phyloP scores from a whole-genome alignment of 129 eudicot genomes.

The Saposhnikovia divaricata region DNA sequence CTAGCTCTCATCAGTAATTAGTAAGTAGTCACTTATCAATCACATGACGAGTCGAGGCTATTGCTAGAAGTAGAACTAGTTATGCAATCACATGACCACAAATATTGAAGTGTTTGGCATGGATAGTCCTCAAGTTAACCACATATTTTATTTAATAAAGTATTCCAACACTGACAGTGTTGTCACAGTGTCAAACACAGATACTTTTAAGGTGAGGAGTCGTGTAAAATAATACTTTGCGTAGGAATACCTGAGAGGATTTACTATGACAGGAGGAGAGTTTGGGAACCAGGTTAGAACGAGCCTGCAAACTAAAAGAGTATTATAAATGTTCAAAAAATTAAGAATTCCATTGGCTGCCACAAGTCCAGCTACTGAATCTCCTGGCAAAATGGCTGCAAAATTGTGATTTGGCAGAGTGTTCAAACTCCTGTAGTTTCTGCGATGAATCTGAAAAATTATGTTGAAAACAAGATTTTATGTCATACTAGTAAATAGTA shows the following conservation, averaged over 20 bases:
- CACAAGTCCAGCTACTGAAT: constrained; percentile 82
- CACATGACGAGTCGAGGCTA: not conserved
- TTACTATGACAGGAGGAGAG: constrained; percentile 77
- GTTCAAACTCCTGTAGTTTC: constrained; percentile 34
- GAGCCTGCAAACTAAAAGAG: constrained; percentile 78
- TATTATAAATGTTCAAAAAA: constrained; percentile 81
- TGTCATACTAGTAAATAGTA: not conserved
- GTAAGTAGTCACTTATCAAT: not conserved
- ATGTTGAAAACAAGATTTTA: not conserved
- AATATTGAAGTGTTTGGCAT: not conserved
- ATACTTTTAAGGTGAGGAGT: not conserved
- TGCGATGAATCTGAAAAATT: constrained; percentile 42
- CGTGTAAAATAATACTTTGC: not conserved
- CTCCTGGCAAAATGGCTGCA: constrained; percentile 90
- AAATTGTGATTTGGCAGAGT: constrained; percentile 47
- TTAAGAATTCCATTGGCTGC: constrained; percentile 71
- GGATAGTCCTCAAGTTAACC: not conserved
- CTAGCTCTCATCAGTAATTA: not conserved
- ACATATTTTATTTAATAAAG: not conserved
- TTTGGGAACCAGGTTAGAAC: constrained; percentile 96
- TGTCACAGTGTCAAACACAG: not conserved
- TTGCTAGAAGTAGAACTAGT: not conserved
- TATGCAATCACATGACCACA: not conserved
- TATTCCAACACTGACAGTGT: not conserved
- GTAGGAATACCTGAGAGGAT: constrained; percentile 67